A percentile compares a stretch with the other conserved stretches of the same genome.
phyloP scores from a whole-genome alignment of 352 stramenopile species.

The Nothophytophthora sp. region DNA sequence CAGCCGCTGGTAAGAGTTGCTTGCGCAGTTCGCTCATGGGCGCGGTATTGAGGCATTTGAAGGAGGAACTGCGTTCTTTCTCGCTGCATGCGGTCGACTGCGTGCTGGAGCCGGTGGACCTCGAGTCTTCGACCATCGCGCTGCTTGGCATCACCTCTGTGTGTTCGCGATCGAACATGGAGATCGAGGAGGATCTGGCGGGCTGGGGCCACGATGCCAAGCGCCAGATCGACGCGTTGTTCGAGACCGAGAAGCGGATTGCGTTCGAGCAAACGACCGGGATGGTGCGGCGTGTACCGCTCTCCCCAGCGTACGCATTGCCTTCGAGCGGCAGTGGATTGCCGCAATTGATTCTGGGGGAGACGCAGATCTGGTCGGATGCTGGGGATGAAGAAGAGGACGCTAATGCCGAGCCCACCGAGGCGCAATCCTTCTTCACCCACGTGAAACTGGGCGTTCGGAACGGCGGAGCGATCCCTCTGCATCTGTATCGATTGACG shows the following conservation, averaged over 20 bases:
- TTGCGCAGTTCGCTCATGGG: constrained; percentile 40
- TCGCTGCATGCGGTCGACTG: constrained; percentile 49
- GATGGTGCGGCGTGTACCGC: constrained; percentile 24
- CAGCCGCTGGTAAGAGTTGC: constrained; percentile 23
- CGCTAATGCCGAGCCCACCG: background rate
- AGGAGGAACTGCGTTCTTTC: constrained; percentile 28
- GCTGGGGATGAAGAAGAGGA: constrained; percentile 8
- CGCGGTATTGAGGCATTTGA: constrained; percentile 32
- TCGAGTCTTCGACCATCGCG: constrained; percentile 29
- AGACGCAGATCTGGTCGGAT: constrained; percentile 39
- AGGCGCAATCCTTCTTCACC: constrained; percentile 29
- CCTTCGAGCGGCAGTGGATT: constrained; percentile 40
- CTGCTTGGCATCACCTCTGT: constrained; percentile 37
- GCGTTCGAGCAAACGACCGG: constrained; percentile 23
- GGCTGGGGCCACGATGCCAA: constrained; percentile 29
- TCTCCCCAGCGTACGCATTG: constrained; percentile 38
- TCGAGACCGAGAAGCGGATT: constrained; percentile 24
- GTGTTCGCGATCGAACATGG: constrained; percentile 48
- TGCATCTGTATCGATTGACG: constrained; percentile 48
- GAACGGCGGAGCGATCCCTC: constrained; percentile 45
- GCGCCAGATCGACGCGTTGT: constrained; percentile 26
- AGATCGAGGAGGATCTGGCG: constrained; percentile 22
- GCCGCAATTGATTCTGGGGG: constrained; percentile 37
- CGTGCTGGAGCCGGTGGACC: constrained; percentile 30
- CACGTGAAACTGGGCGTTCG: constrained; percentile 35